A percentile compares a stretch with the other conserved stretches of the same genome.
phyloP scores from a whole-genome alignment of 1,139 yeast species.

The Zygotorulaspora mrakii region DNA sequence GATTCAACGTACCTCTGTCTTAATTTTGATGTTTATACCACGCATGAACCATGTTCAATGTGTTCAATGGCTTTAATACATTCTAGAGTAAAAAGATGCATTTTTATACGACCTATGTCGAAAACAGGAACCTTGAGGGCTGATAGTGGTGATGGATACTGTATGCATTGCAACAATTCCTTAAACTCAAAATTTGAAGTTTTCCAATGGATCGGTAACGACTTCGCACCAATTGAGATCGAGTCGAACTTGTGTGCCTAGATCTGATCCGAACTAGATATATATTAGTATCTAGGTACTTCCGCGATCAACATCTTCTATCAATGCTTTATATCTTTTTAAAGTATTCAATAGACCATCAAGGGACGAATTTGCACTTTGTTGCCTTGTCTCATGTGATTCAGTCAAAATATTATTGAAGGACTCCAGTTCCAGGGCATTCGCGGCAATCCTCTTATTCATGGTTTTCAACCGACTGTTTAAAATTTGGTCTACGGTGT shows the following conservation, averaged over 20 bases:
- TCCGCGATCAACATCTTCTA: constrained; percentile 10
- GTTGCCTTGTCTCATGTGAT: constrained; percentile 4
- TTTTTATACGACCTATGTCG: constrained; percentile 51
- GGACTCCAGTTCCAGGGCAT: constrained; percentile 6
- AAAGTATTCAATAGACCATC: constrained; percentile 11
- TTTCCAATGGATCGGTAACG: constrained; percentile 57
- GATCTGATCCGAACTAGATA: not conserved
- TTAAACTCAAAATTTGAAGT: constrained; percentile 80
- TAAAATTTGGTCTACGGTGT: constrained; percentile 20
- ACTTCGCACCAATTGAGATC: constrained; percentile 25
- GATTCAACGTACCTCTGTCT: constrained; percentile 60
- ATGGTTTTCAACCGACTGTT: constrained; percentile 15
- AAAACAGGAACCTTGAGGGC: constrained; percentile 55
- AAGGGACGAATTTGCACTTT: constrained; percentile 1
- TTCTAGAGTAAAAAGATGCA: constrained; percentile 69
- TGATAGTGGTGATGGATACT: constrained; percentile 62
- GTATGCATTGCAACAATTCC: constrained; percentile 66
- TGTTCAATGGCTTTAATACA: constrained; percentile 95
- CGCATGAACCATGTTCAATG: constrained; percentile 97
- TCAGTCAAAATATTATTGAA: constrained; percentile 12
- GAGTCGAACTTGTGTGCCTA: constrained; percentile 30
- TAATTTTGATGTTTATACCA: constrained; percentile 72
- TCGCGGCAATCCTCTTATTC: constrained; percentile 9
- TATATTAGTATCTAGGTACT: not conserved
- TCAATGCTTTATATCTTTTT: constrained; percentile 8